Percentiles rank a stretch among this genome's conserved stretches.
Conservation (phyloP, 495 filamentous ascomycete genomes). For the Gamarada debralockiae region DNA sequence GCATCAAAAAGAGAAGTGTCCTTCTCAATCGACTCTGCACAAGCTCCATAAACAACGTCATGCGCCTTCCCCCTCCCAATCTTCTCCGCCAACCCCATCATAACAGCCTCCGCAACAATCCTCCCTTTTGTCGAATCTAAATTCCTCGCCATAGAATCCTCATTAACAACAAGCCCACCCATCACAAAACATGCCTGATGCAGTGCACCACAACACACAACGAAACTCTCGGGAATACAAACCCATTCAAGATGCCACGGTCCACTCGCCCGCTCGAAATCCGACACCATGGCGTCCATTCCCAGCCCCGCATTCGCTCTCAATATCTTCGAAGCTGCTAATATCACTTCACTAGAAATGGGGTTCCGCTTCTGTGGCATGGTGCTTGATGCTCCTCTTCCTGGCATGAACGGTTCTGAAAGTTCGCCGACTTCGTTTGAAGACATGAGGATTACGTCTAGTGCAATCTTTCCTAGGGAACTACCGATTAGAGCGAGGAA, state of each 20-base stretch:
- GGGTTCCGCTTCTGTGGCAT: conserved; percentile 57
- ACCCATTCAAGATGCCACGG: conserved; percentile 55
- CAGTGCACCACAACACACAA: conserved; percentile 44
- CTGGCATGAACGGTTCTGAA: conserved; percentile 50
- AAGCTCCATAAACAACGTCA: conserved; percentile 53
- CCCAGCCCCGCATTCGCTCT: conserved; percentile 45
- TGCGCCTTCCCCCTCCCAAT: conserved; percentile 46
- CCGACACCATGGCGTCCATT: conserved; percentile 49
- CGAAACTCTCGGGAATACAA: conserved; percentile 47
- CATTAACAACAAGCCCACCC: conserved; percentile 43
- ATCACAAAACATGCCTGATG: conserved; percentile 45
- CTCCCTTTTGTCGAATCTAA: conserved; percentile 42
- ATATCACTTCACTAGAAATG: conserved; percentile 48
- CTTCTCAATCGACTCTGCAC: conserved; percentile 43
- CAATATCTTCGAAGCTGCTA: conserved; percentile 46
- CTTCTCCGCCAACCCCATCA: conserved; percentile 50
- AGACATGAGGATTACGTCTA: conserved; percentile 54
- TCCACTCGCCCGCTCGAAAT: conserved; percentile 49
- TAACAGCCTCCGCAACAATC: conserved; percentile 53
- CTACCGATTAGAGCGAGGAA: conserved; percentile 47
- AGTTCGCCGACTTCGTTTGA: conserved; percentile 51
- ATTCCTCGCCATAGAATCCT: conserved; percentile 41
- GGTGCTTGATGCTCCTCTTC: conserved; percentile 48
- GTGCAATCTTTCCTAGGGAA: conserved; percentile 45
- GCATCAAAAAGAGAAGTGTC: conserved; percentile 33